Evolutionary conservation across 305 asterid species (phyloP).

Genomic region (Fraxinus paxiana): DNA sequence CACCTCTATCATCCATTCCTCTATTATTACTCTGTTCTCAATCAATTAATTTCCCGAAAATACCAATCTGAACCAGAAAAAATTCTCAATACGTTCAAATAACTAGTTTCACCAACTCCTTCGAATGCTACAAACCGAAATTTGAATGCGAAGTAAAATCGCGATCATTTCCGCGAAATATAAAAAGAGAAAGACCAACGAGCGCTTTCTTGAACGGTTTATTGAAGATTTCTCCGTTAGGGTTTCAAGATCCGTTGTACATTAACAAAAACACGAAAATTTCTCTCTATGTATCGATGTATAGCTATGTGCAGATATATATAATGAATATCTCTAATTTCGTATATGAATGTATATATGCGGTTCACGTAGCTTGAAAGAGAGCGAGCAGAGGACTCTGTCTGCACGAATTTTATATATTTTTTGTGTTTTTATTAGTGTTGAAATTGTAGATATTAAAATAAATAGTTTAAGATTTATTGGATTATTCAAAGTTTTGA

Average conservation of each 20-base stretch:
- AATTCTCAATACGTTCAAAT: neutral
- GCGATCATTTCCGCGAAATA: slow-evolving; percentile 18
- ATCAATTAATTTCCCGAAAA: slow-evolving; percentile 11
- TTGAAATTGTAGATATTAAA: too few species aligned
- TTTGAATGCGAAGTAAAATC: slow-evolving; percentile 26
- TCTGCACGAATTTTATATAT: neutral
- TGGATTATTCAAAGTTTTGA: too few species aligned
- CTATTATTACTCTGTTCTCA: slow-evolving; percentile 20
- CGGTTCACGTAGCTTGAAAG: slow-evolving; percentile 18
- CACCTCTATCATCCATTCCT: slow-evolving; percentile 75
- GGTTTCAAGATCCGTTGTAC: slow-evolving; percentile 36
- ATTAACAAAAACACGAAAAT: slow-evolving; percentile 1
- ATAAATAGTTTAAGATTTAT: too few species aligned
- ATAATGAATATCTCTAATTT: neutral
- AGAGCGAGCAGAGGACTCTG: neutral
- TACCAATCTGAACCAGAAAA: slow-evolving; percentile 17
- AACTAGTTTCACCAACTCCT: slow-evolving; percentile 7
- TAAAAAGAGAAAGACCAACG: slow-evolving; percentile 21
- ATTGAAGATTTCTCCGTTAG: slow-evolving; percentile 23
- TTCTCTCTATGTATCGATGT: neutral
- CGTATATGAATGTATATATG: slow-evolving; percentile 16
- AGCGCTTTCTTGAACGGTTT: slow-evolving; percentile 25
- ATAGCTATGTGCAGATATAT: slow-evolving; percentile 15
- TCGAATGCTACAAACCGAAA: neutral
- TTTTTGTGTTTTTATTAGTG: too few species aligned